Evolutionary conservation across 2,329 filamentous ascomycete species (phyloP), one percentile per base, ranked within the genome.

Genomic region (Diaporthe humulicola): DNA sequence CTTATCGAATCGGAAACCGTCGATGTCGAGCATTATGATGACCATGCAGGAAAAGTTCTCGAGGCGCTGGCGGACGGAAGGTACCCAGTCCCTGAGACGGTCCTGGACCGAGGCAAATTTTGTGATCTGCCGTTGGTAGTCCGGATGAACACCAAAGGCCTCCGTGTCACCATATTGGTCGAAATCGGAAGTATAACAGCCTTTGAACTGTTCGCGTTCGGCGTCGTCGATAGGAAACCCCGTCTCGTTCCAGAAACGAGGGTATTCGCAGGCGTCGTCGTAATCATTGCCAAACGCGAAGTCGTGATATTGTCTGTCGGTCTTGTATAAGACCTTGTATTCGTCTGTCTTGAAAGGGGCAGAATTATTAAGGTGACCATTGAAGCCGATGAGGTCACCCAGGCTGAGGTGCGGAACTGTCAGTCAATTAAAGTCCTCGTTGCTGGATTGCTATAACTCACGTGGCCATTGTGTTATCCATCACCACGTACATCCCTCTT

Each of bases 31-130:
- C 76, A 87, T 89, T n/a, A 85, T 82, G 74, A 93, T 91, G 36
- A 90, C 85, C 81, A 93, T 89, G 81, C 91, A 93, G 1, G 90
- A 91, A 78, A 92, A 91, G 54, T 87, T 87, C 76, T 89, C 87
- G 71, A 93, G 83, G 76, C 89, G 90, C 66, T 88, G 85, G 48
- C 88, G 83, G 0, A 92, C 90, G 15, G 87, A 87, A 2, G 90
- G 89, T 28, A 87, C 79, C 91, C 91, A 93, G 78, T 92, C 91
- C 73, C 91, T 88, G 6, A 93, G 84, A 79, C 91, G 90, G 81
- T 93, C 91, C 81, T 93, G 91, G 1, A 93, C 91, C 57, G 89
- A 91, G 64, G 90, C 90, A 81, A 93, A 93, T 77, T 93, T 93
- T 25, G 90, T 88, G 45, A 93, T 84, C 80, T 93, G 90, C 79